Conservation (phyloP, 257 asterid species). For the Handroanthus guayacan region DNA sequence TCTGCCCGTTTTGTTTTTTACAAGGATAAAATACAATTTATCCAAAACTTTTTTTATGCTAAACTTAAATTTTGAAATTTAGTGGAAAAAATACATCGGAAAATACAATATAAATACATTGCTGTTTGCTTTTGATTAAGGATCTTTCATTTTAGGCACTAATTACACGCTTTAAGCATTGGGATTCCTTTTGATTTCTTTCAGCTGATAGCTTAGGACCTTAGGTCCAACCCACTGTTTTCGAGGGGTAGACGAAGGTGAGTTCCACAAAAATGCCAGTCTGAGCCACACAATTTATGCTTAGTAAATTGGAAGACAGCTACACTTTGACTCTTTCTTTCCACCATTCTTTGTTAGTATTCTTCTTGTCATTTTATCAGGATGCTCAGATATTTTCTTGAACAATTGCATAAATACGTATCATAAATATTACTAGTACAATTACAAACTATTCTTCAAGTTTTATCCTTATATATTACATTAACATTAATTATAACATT, state of each 20-base stretch:
- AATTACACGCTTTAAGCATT: not conserved
- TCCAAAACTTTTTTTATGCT: too few relatives aligned
- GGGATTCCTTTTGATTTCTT: constrained; percentile 14
- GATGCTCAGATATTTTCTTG: not conserved
- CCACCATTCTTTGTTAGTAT: not conserved
- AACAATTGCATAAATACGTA: not conserved
- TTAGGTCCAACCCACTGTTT: not conserved
- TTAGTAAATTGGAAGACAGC: not conserved
- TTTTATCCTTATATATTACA: too few relatives aligned
- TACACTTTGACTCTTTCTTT: too few relatives aligned
- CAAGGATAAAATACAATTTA: too few relatives aligned
- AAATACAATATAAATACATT: not conserved
- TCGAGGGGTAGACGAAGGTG: not conserved
- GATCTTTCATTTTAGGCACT: not conserved
- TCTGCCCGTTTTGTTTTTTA: too few relatives aligned
- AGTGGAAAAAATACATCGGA: too few relatives aligned
- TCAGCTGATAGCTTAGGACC: not conserved
- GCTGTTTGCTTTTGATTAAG: not conserved
- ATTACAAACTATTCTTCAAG: too few relatives aligned
- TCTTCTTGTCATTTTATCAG: not conserved
- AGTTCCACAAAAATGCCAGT: not conserved
- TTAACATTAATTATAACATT: too few relatives aligned
- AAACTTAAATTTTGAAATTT: too few relatives aligned
- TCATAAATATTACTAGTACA: too few relatives aligned
- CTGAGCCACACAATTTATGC: not conserved